phyloP scores from a whole-genome alignment of 495 filamentous ascomycete genomes.

The Ramalina intermedia region DNA sequence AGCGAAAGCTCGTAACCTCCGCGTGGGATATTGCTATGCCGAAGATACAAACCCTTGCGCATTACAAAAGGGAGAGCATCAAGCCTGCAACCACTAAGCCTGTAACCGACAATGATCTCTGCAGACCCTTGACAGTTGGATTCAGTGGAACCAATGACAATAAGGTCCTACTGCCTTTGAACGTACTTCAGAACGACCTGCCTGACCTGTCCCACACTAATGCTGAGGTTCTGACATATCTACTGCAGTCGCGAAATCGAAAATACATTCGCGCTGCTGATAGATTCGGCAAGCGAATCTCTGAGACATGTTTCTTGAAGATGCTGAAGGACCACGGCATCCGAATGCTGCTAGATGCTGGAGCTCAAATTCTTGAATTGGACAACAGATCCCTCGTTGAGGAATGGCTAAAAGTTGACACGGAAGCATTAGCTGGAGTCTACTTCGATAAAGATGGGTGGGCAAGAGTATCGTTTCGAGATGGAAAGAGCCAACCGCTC shows the following conservation, averaged over 20 bases:
- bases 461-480: slow-evolving; percentile 28
- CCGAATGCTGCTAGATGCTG: slow-evolving; percentile 57
- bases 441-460: slow-evolving; percentile 36
- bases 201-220: slow-evolving; percentile 45
- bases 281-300: not conserved
- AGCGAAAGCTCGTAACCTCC: slow-evolving; percentile 49
- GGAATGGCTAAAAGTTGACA: slow-evolving; percentile 26
- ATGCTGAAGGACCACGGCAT: not conserved
- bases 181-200: slow-evolving; percentile 41
- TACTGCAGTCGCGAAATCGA: slow-evolving; percentile 42
- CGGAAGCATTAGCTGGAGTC: slow-evolving; percentile 32
- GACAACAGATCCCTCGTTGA: slow-evolving; percentile 40
- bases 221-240: slow-evolving; percentile 41
- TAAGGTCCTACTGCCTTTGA: slow-evolving; percentile 38
- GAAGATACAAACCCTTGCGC: not conserved
- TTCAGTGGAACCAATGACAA: slow-evolving; percentile 68
- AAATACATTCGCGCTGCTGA: slow-evolving; percentile 15
- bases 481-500: slow-evolving; percentile 34
- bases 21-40: slow-evolving; percentile 46
- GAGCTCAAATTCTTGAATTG: slow-evolving; percentile 56
- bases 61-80: not conserved
- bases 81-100: not conserved
- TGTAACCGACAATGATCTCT: slow-evolving; percentile 6
- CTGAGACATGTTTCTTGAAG: not conserved
- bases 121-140: slow-evolving; percentile 40